phyloP scores from a whole-genome alignment of 2,329 filamentous ascomycete species.

The Colletotrichum plurivorum region DNA sequence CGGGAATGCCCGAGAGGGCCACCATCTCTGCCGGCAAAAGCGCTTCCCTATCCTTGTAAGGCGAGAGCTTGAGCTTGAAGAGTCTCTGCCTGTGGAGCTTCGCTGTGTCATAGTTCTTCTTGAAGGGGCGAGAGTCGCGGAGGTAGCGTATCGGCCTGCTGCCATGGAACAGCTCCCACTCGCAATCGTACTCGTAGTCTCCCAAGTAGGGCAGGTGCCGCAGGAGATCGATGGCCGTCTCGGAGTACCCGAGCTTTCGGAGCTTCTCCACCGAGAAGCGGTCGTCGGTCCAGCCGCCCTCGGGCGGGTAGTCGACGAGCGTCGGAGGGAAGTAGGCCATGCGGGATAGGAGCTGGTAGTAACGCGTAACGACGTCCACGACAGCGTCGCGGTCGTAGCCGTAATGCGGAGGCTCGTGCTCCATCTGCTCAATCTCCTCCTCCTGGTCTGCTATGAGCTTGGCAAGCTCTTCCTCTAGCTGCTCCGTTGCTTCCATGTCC shows the following conservation, averaged over 20 bases:
- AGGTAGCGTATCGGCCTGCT: constrained; percentile 21
- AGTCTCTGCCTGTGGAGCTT: constrained; percentile 5
- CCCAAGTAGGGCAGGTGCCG: constrained; percentile 26
- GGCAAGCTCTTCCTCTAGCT: not conserved
- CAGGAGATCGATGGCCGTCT: constrained; percentile 18
- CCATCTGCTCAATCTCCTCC: not conserved
- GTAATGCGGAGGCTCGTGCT: not conserved
- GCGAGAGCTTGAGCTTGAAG: constrained; percentile 6
- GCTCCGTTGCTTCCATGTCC: not conserved
- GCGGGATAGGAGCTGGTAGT: constrained; percentile 11
- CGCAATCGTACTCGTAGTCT: constrained; percentile 19
- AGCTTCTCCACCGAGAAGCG: not conserved
- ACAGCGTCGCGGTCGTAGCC: constrained; percentile 16
- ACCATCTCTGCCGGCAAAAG: constrained; percentile 3
- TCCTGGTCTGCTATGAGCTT: not conserved
- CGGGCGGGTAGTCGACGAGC: not conserved
- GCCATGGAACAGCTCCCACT: constrained; percentile 17
- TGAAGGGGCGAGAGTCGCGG: constrained; percentile 8
- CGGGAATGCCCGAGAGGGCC: not conserved
- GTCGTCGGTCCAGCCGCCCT: constrained; percentile 18
- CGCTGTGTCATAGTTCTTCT: not conserved
- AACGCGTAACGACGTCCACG: constrained; percentile 8
- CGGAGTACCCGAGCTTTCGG: not conserved
- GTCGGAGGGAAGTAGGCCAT: constrained; percentile 14
- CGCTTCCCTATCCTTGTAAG: not conserved